Evolutionary conservation across 2,329 filamentous ascomycete species (phyloP), one percentile per base, ranked within the genome.

Genomic region (Stemphylium beticola): DNA sequence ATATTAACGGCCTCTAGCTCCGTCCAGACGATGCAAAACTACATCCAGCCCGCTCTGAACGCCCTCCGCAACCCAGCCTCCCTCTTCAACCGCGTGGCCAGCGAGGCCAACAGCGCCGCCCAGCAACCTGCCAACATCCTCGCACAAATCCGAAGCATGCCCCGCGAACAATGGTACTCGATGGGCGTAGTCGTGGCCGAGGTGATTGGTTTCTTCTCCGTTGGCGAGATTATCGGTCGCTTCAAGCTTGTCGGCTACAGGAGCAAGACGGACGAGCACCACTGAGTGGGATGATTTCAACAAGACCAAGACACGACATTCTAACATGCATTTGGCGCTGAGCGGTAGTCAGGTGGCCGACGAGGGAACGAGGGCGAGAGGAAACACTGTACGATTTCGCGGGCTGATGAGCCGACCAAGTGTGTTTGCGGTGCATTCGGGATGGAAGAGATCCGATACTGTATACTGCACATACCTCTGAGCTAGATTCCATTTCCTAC

Each of bases 211-310:
- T 99, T 99, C 86, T 99, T 98, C 85, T 96, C 93, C 58, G 86
- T 98, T 50, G 95, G 95, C 64, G 93, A 98, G 85, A 98, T 99
- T 78, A 87, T 99, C 71, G 95, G 95, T 71, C 86, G 93, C 73
- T 87, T 95, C 82, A 98, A 99, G 89, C 78, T 99, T 68, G 84
- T 99, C 68, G 95, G 95, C 63, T 99, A 99, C 85, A 71, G 79
- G 66, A 62, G 67, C 36, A 74, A 67, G 64, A 66, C 64, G 52
- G 64, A 60, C 15, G 68, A 66, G 49, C 67, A 73, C 62, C 71
- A 74, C 60, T 73, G 71, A 60, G 57, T 60, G 55, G 22, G 29
- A 36, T 45, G 41, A 44, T 42, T 47, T 55, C 37, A 42, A 32
- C 15, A 55, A 45, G 32, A 49, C 33, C 31, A 53, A 49, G 49